Evolutionary conservation across 192 early-diverging fungal genomes (phyloP).

Genomic region (Phycomyces blakesleeanus): DNA sequence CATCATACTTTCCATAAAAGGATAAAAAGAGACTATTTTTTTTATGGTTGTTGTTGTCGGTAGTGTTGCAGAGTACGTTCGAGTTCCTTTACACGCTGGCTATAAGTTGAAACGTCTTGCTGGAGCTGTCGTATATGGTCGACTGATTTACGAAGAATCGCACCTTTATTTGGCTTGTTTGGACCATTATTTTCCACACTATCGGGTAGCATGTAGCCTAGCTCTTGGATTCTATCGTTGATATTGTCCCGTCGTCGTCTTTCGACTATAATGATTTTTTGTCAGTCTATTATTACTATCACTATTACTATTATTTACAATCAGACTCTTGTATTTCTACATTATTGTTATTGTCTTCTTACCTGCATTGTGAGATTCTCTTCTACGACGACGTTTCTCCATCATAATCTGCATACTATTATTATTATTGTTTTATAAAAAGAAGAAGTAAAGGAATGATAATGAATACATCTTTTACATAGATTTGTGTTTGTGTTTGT

Average conservation of each 20-base stretch:
- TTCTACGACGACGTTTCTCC: constrained; percentile 88
- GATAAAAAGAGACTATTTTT: background rate
- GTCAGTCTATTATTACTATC: background rate
- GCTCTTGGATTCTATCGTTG: constrained; percentile 96
- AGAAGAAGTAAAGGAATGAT: too few species aligned
- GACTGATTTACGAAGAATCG: constrained; percentile 89
- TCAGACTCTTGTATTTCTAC: too few species aligned
- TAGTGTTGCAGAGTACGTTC: constrained; percentile 28
- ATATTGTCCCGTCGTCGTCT: constrained; percentile 94
- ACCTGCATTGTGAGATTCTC: constrained; percentile 94
- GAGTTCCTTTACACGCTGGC: constrained; percentile 26
- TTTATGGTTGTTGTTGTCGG: constrained; percentile 11
- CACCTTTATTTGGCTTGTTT: constrained; percentile 94
- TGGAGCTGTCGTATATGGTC: constrained; percentile 72
- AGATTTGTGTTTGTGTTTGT: too few species aligned
- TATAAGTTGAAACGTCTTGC: constrained; percentile 27
- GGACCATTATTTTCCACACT: constrained; percentile 50
- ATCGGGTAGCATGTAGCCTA: constrained; percentile 82
- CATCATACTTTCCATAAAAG: background rate
- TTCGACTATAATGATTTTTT: constrained; percentile 61
- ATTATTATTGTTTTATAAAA: constrained; percentile 6
- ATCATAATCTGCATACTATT: constrained; percentile 39
- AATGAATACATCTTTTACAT: too few species aligned
- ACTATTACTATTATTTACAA: too few species aligned
- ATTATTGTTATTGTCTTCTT: too few species aligned